Percentiles rank a stretch among this genome's conserved stretches.
phyloP scores from a whole-genome alignment of 192 early-diverging fungal genomes.

The Entomortierella lignicola region DNA sequence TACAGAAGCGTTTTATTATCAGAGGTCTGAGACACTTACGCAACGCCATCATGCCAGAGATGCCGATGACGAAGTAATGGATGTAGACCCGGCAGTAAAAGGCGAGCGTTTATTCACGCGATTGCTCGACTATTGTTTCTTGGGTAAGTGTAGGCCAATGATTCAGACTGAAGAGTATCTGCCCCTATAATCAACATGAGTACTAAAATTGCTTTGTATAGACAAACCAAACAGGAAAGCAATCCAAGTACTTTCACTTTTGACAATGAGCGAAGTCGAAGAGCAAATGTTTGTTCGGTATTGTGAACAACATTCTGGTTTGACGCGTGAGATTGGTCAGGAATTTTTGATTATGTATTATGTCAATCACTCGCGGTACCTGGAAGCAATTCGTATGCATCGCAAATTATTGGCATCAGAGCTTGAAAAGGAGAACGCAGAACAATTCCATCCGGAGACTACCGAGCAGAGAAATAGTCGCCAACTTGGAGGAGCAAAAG shows the following conservation, averaged over 20 bases:
- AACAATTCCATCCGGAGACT: conserved; percentile 40
- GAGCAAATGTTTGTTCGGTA: conserved; percentile 26
- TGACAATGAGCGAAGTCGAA: conserved; percentile 36
- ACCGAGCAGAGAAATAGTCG: conserved; percentile 32
- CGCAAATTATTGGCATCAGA: conserved; percentile 20
- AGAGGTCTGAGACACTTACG: conserved; percentile 9
- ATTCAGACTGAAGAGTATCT: no score
- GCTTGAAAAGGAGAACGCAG: conserved; percentile 28
- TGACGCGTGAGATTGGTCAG: conserved; percentile 36
- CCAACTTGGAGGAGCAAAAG: background rate
- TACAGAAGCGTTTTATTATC: conserved; percentile 44
- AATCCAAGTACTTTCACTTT: conserved; percentile 17
- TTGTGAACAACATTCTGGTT: conserved; percentile 22
- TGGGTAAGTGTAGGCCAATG: conserved; percentile 10
- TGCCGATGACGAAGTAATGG: background rate
- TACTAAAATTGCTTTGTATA: background rate
- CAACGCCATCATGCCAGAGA: background rate
- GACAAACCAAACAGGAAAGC: conserved; percentile 47
- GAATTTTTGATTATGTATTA: conserved; percentile 51
- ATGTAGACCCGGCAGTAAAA: background rate
- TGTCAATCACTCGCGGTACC: conserved; percentile 40
- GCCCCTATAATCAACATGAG: no score
- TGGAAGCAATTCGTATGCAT: conserved; percentile 51
- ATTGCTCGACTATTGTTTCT: conserved; percentile 37
- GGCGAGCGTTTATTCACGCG: conserved; percentile 13